Percentiles rank a stretch among this genome's conserved stretches.
These are phyloP conservation scores for Perkinsus marinus DNA, from an alignment of 169 alveolate species.

Conservation along the genomic window DNA sequence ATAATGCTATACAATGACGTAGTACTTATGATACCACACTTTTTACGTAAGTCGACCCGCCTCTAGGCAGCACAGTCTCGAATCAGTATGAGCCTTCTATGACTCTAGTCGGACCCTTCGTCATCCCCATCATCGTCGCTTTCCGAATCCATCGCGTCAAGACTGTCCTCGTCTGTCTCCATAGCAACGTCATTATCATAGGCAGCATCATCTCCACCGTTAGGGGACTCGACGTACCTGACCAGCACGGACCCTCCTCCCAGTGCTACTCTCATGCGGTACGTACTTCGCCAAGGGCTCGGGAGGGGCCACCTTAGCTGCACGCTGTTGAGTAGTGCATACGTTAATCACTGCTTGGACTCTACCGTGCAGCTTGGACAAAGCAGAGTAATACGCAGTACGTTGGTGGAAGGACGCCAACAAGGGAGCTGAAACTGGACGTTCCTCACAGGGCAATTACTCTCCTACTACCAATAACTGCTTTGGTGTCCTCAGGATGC, in stretches of 20 bases:
- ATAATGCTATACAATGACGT: background rate
- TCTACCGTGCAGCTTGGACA: background rate
- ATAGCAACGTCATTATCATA: background rate
- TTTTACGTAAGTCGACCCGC: background rate
- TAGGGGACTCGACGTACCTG: too few species aligned
- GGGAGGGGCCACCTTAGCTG: background rate
- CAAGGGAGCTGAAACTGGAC: background rate
- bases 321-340: background rate
- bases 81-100: background rate
- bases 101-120: background rate
- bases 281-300: background rate
- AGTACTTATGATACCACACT: background rate
- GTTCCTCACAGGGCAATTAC: too few species aligned
- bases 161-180: too few species aligned
- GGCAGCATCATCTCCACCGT: background rate
- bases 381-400: background rate
- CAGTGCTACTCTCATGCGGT: background rate
- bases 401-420: background rate
- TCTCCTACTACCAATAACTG: background rate
- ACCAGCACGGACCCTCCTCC: too few species aligned
- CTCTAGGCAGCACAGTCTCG: background rate
- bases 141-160: background rate
- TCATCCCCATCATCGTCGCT: background rate
- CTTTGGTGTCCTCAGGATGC: background rate
- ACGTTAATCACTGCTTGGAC: background rate